Base-by-base conservation (phyloP, 2,329 filamentous ascomycete genomes). In the Pseudocercospora macadamiae region DNA sequence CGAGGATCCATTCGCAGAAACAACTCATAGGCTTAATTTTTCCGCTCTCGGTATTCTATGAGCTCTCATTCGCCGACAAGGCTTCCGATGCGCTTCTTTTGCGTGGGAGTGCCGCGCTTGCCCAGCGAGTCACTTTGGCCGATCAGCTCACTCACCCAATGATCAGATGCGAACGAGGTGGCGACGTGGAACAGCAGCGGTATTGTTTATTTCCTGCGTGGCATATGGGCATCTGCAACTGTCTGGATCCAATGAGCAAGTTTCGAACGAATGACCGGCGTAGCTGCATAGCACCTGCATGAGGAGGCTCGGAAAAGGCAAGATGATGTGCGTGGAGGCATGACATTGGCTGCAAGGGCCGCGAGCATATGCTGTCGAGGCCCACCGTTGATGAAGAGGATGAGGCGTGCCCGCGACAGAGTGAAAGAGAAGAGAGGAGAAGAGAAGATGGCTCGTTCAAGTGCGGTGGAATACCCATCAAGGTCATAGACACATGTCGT, bases 1-100 rank as follows among this genome's bases (percentile, higher is more conserved):
- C 21, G 32, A n/a, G 30, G n/a, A n/a, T 23, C 57, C 57, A 58
- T 19, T 58, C 52, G 53, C 57, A 55, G 16, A 52, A 55, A 60
- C 25, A n/a, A 3, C 45, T 45, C 48, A 52, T 23, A 14, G 21
- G 16, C 19, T 14, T 12, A 10, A 14, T n/a, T 18, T 25, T n/a
- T 39, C 51, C 51, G 51, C 19, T 19, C 34, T 55, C 34, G 51
- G 34, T 28, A 44, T 37, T 52, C 42, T 16, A 7, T 52, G 53
- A 18, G 52, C 39, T 39, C 25, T 51, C 53, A 60, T 45, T 28
- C 42, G 19, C 57, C 48, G 36, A 28, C 51, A 48, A n/a, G 34
- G 7, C 45, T 36, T 23, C 48, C 48, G 39, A 30, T 23, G 47
- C 45, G 57, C n/a, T 49, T 18, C 32, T 53, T 54, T 21, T 36